Percentiles rank a stretch among this genome's conserved stretches.
These are phyloP conservation scores for Curvularia sp. DNA, from an alignment of 2,329 filamentous ascomycete genomes.

Conservation along the genomic window DNA sequence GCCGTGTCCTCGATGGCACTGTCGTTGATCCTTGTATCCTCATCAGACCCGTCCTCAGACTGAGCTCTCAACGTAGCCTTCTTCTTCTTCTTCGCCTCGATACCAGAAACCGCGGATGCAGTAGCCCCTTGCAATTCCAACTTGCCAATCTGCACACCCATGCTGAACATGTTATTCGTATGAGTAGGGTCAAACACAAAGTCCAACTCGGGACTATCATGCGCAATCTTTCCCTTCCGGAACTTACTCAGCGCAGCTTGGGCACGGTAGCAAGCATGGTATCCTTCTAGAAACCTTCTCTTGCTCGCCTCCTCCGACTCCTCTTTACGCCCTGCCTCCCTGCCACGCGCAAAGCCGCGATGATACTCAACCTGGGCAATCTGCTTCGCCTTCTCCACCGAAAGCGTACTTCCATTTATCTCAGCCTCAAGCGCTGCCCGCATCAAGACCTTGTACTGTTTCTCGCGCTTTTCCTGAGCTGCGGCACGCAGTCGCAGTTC, in stretches of 20 bases:
- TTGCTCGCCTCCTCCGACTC: background rate
- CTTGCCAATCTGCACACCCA: slow-evolving; percentile 19
- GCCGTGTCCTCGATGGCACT: background rate
- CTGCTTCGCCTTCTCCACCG: slow-evolving; percentile 3
- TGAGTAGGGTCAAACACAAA: slow-evolving; percentile 32
- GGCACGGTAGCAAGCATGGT: slow-evolving; percentile 22
- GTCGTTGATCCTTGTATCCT: background rate
- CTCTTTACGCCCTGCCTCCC: slow-evolving; percentile 7
- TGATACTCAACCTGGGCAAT: slow-evolving; percentile 20
- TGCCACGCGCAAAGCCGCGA: slow-evolving; percentile 18
- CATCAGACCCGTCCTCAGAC: background rate
- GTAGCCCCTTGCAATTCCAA: background rate
- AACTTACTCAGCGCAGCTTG: slow-evolving; percentile 20
- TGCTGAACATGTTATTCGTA: slow-evolving; percentile 23
- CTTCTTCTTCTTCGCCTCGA: background rate
- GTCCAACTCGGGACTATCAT: slow-evolving; percentile 26
- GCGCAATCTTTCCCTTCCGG: slow-evolving; percentile 19
- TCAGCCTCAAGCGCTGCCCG: slow-evolving; percentile 17
- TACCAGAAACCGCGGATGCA: background rate
- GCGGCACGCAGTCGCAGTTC: slow-evolving; percentile 22
- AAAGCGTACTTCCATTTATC: slow-evolving; percentile 1
- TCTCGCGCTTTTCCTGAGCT: slow-evolving; percentile 28
- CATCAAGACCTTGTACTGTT: slow-evolving; percentile 26
- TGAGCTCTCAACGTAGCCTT: background rate
- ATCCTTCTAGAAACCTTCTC: slow-evolving; percentile 30